A percentile compares a stretch with the other conserved stretches of the same genome.
Evolutionary conservation across 371 early-diverging fungal species (phyloP).

Genomic region (Haplosporangium sp.): DNA sequence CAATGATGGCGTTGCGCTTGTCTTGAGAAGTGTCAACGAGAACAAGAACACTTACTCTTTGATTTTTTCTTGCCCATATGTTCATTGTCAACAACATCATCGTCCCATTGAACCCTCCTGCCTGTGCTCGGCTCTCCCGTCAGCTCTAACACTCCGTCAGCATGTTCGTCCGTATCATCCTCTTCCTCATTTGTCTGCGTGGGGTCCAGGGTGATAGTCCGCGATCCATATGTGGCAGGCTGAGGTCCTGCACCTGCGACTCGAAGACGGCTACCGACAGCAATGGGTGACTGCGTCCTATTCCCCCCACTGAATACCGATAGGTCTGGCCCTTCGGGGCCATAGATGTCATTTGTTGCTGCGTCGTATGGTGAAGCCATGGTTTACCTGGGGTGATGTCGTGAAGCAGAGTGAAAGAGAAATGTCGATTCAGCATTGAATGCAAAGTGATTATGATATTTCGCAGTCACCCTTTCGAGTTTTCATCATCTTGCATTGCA

Average conservation of each 20-base stretch:
- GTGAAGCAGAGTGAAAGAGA: not conserved
- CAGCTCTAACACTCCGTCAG: constrained; percentile 61
- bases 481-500: too few species aligned
- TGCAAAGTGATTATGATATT: not conserved
- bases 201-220: constrained; percentile 47
- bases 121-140: constrained; percentile 61
- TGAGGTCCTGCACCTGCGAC: constrained; percentile 25
- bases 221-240: constrained; percentile 49
- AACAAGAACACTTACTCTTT: constrained; percentile 67
- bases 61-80: constrained; percentile 83
- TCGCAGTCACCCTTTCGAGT: not conserved
- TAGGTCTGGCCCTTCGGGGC: constrained; percentile 23
- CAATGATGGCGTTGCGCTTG: too few species aligned
- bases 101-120: constrained; percentile 82
- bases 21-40: not conserved
- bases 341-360: constrained; percentile 37
- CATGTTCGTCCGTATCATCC: constrained; percentile 37
- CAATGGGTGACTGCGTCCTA: not conserved
- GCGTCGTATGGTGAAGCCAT: constrained; percentile 16
- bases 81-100: constrained; percentile 89
- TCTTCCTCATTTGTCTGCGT: constrained; percentile 31
- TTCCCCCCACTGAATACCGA: constrained; percentile 9
- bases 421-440: not conserved
- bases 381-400: not conserved
- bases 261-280: constrained; percentile 8